Percentiles rank a stretch among this genome's conserved stretches.
phyloP scores from a whole-genome alignment of 23 red algal genomes.

The Gracilariopsis chorda region DNA sequence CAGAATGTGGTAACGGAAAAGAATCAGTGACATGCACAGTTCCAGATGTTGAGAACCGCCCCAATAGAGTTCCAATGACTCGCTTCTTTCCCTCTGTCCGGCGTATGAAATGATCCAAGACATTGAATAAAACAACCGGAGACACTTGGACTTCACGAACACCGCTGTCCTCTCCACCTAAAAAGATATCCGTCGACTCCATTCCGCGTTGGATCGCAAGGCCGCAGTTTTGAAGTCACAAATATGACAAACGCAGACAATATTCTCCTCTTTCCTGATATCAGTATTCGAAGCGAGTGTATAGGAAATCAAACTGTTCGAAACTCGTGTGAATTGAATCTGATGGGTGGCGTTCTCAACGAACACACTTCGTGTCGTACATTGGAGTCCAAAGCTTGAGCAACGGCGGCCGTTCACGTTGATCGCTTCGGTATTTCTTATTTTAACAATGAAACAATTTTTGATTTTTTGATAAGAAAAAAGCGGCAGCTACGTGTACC shows the following conservation, averaged over 20 bases:
- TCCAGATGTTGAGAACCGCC: conserved; percentile 34
- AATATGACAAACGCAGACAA: background rate
- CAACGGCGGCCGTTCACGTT: no score
- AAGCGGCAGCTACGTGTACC: no score
- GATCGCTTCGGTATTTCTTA: no score
- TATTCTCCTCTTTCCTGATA: background rate
- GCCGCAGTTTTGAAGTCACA: no score
- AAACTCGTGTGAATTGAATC: no score
- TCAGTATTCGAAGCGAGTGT: no score
- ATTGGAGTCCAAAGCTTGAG: no score
- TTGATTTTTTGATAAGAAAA: no score
- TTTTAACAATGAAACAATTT: no score
- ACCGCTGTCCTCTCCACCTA: conserved; percentile 65
- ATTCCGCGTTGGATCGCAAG: background rate
- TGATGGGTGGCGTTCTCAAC: no score
- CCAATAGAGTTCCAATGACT: conserved; percentile 85
- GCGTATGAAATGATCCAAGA: conserved; percentile 76
- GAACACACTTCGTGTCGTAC: no score
- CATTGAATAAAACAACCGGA: conserved; percentile 80
- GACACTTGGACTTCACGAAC: conserved; percentile 71
- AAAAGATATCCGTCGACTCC: conserved; percentile 74
- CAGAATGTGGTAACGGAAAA: conserved; percentile 83
- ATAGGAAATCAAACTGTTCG: no score
- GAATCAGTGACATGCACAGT: conserved; percentile 71
- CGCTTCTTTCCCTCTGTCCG: conserved; percentile 55